Percentiles rank a stretch among this genome's conserved stretches.
phyloP scores from a whole-genome alignment of 768 basidiomycete genomes.

The Butyriboletus loyo region DNA sequence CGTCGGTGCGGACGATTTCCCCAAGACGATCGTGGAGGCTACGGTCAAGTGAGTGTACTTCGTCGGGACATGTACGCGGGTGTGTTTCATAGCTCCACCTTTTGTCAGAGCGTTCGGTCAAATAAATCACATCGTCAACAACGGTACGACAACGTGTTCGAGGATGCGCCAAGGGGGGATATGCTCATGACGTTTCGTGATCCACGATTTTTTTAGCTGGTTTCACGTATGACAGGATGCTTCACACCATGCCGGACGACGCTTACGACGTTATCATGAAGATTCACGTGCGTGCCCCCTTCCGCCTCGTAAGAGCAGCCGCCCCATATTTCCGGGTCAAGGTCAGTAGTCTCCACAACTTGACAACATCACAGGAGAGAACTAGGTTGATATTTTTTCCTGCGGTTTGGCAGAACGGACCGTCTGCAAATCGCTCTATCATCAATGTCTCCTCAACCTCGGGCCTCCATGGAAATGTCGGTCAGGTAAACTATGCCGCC shows the following conservation, averaged over 20 bases:
- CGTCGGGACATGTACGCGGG: background rate
- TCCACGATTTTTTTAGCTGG: slow-evolving; percentile 56
- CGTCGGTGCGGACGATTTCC: slow-evolving; percentile 81
- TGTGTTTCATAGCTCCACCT: background rate
- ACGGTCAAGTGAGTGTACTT: slow-evolving; percentile 66
- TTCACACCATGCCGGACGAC: slow-evolving; percentile 83
- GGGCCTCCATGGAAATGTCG: slow-evolving; percentile 86
- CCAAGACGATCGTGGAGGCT: slow-evolving; percentile 70
- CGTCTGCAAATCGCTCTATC: slow-evolving; percentile 67
- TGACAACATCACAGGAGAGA: background rate
- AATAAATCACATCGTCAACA: slow-evolving; percentile 86
- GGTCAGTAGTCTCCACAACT: slow-evolving; percentile 27
- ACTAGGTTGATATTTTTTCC: background rate
- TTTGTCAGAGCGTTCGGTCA: slow-evolving; percentile 69
- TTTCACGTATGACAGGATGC: slow-evolving; percentile 84
- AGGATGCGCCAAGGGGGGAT: too few relatives aligned
- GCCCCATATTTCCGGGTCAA: slow-evolving; percentile 85
- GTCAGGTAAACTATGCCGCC: slow-evolving; percentile 79
- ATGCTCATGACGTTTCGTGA: background rate
- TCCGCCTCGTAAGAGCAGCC: slow-evolving; percentile 79
- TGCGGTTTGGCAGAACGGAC: slow-evolving; percentile 40
- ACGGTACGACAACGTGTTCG: slow-evolving; percentile 41
- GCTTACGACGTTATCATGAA: slow-evolving; percentile 79
- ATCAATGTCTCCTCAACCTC: slow-evolving; percentile 79
- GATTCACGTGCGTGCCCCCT: slow-evolving; percentile 83